Evolutionary conservation across 2,329 filamentous ascomycete species (phyloP).

Genomic region (Cladosporium sp.): DNA sequence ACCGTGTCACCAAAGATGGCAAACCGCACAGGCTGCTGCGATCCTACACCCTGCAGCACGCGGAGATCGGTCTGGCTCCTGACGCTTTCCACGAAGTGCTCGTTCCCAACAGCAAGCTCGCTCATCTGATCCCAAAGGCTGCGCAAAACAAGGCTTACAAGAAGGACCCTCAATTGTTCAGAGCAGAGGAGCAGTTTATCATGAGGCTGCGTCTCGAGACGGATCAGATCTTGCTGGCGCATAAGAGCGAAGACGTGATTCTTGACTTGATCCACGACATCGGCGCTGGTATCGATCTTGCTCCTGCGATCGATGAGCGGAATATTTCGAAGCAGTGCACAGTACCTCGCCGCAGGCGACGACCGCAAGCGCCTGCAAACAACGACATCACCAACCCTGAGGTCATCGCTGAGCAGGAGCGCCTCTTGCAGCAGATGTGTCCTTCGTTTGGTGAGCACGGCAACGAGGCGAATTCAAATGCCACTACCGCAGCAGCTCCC

Average conservation of each 20-base stretch:
- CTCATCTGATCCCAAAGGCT: slow-evolving; percentile 37
- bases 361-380: slow-evolving; percentile 26
- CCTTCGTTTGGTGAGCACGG: slow-evolving; percentile 33
- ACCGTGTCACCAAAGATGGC: slow-evolving; percentile 51
- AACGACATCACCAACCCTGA: slow-evolving; percentile 30
- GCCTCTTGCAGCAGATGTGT: slow-evolving; percentile 42
- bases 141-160: slow-evolving; percentile 36
- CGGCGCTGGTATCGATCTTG: slow-evolving; percentile 68
- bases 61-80: slow-evolving; percentile 66
- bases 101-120: slow-evolving; percentile 39
- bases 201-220: slow-evolving; percentile 67
- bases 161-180: slow-evolving; percentile 43
- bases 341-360: slow-evolving; percentile 38
- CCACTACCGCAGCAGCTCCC: background rate
- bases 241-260: slow-evolving; percentile 58
- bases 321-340: slow-evolving; percentile 40
- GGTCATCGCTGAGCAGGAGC: slow-evolving; percentile 43
- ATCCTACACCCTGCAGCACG: slow-evolving; percentile 67
- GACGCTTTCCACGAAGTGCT: slow-evolving; percentile 58
- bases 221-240: slow-evolving; percentile 67
- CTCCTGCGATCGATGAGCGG: slow-evolving; percentile 64
- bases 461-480: background rate
- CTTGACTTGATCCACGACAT: slow-evolving; percentile 62
- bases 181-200: slow-evolving; percentile 49
- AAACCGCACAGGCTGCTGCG: slow-evolving; percentile 55